Base-by-base conservation (phyloP, 768 basidiomycete genomes). In the Tylopilus intermedius region DNA sequence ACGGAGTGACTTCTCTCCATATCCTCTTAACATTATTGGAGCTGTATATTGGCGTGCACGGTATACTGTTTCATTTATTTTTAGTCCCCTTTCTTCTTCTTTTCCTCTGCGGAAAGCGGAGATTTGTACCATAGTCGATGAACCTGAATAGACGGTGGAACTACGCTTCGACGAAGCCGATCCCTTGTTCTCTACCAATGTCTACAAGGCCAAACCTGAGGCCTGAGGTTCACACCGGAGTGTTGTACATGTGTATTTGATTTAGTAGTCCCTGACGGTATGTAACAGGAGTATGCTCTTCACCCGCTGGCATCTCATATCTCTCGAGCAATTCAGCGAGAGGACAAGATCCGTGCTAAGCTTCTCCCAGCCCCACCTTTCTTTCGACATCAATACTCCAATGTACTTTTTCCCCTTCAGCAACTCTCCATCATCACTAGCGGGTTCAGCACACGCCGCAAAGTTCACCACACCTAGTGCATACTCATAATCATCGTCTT, bases 11-110 rank as follows among this genome's bases (percentile, higher is more conserved):
- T 47, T 61, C 47, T 61, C 54, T 54, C 43, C 37, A 56, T 60
- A 58, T 46, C 45, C 30, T 46, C 18, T 49, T 60, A 67, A 69
- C 54, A 57, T 69, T 69, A 59, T 62, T 35, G 54, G 57, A 47
- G 54, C 50, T 21, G 50, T 49, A 61, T 54, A 52, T 40, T 42
- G 45, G 21, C 24, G 24, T 24, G 24, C 24, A 24, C 24, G 1
- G 18, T 51, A 37, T 43, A 45, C 39, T 8, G 33, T 45, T 48
- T 47, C 55, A 32, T 57, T 63, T 66, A 44, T 51, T 44, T 56
- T 41, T 24, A 33, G 15, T 5, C 7, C 2, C 7, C 30, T 10
- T 24, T 13, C 40, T 13, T 52, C 13, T 33, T 13, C 39, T 41
- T 50, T 30, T 45, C 15, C 37, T 10, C 48, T 27, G 40, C 41